Percentiles rank a stretch among this genome's conserved stretches.
Evolutionary conservation across 768 basidiomycete genomes (phyloP).

Genomic region (Lactarius deliciosus): DNA sequence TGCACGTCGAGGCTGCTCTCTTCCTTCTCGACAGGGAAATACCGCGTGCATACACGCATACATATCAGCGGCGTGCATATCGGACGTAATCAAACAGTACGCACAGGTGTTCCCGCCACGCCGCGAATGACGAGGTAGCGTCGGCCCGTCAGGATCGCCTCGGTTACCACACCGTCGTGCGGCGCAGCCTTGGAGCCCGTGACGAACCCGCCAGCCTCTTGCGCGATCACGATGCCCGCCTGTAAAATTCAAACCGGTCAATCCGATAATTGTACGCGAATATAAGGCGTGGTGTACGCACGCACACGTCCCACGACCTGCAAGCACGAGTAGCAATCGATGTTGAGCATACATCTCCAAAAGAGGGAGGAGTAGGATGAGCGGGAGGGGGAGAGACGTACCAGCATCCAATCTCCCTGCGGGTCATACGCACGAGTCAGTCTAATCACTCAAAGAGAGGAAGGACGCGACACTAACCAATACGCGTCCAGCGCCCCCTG

Average conservation of each 20-base stretch:
- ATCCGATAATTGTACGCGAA: background rate
- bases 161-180: conserved; percentile 53
- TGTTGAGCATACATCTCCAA: background rate
- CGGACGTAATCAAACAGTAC: conserved; percentile 27
- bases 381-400: conserved; percentile 33
- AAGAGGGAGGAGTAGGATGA: background rate
- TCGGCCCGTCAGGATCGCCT: conserved; percentile 70
- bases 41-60: background rate
- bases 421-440: background rate
- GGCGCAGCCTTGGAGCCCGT: conserved; percentile 59
- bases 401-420: conserved; percentile 81
- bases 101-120: conserved; percentile 57
- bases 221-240: conserved; percentile 88
- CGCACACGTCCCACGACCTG: conserved; percentile 86
- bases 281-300: conserved; percentile 35
- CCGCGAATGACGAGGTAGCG: conserved; percentile 79
- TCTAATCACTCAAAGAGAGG: background rate
- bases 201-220: conserved; percentile 83
- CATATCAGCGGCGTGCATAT: background rate
- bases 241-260: conserved; percentile 28
- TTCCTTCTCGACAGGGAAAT: conserved; percentile 32
- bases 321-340: background rate
- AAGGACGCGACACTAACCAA: conserved; percentile 53
- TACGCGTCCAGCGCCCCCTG: conserved; percentile 87
- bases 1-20: conserved; percentile 75